Evolutionary conservation across 2,329 filamentous ascomycete genomes (phyloP), one percentile per base, ranked within the genome.

Genomic region (Paecilomyces fulvus): DNA sequence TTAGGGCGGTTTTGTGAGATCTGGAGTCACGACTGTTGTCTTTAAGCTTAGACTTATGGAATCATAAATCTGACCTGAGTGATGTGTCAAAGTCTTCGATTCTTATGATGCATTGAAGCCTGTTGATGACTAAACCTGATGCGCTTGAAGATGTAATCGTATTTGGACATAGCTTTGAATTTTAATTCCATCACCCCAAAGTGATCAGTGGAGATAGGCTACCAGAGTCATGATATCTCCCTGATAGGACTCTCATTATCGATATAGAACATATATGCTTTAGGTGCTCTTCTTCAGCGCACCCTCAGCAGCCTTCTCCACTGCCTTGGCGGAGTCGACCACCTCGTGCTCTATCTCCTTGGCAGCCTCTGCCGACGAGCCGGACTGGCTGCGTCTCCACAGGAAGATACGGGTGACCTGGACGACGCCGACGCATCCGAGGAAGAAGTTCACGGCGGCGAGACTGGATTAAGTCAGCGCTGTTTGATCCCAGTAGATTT

Each of bases 361-460:
- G 53, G 70, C 65, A 11, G 74, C 73, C 55, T 67, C 75, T 17
- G 61, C 56, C 14, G 67, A 51, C 2, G 73, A 73, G 8, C 71
- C 70, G 4, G 89, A 85, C 68, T 86, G 75, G 59, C 79, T 81
- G 62, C 78, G 74, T 57, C 65, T 70, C 73, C 86, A 87, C 67
- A 83, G 56, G 64, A 84, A 74, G 69, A 97, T 96, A 67, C 94
- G 87, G 63, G 78, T 78, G 63, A 90, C 81, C 80, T 99, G 94
- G 63, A 90, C 82, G 58, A 89, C 78, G 66, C 94, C 94, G 61
- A 96, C 92, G 63, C 87, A 78, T 67, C 89, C 92, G 66, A 99
- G 88, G 82, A 96, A 95, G 83, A 96, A 96, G 84, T 99, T 99
- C 72, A 97, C 94, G 55, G 91, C 86, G 59, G 94, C 94, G 58